Evolutionary conservation across 1,139 yeast species (phyloP).

Genomic region (Diutina neorugosa): DNA sequence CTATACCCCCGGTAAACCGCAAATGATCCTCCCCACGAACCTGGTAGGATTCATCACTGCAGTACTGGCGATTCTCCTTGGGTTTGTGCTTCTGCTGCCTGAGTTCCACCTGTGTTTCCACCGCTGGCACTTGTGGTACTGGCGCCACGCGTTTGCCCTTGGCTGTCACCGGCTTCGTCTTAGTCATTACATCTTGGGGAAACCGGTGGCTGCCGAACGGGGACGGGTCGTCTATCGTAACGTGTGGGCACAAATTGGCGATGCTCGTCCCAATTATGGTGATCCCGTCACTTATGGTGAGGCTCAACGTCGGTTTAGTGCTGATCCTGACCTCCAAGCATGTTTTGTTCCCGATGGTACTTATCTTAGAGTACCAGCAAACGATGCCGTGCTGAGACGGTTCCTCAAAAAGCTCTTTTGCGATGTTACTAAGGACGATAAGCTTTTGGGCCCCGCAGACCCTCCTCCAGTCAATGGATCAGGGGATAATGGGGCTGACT

Average conservation of each 20-base stretch:
- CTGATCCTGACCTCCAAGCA: slow-evolving; percentile 29
- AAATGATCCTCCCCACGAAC: slow-evolving; percentile 9
- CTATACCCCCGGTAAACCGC: slow-evolving; percentile 6
- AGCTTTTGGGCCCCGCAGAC: slow-evolving; percentile 22
- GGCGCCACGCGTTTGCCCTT: slow-evolving; percentile 59
- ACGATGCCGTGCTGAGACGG: slow-evolving; percentile 60
- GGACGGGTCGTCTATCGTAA: slow-evolving; percentile 57
- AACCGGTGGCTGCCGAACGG: slow-evolving; percentile 61
- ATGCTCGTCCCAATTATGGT: slow-evolving; percentile 43
- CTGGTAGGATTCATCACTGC: not conserved
- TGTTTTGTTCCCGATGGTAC: slow-evolving; percentile 68
- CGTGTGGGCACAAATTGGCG: slow-evolving; percentile 26
- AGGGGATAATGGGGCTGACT: slow-evolving; percentile 13
- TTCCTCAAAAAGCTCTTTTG: slow-evolving; percentile 59
- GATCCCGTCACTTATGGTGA: slow-evolving; percentile 42
- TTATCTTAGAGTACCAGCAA: slow-evolving; percentile 76
- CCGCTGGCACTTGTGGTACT: not conserved
- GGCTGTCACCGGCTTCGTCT: slow-evolving; percentile 50
- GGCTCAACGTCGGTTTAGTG: slow-evolving; percentile 31
- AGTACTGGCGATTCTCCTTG: not conserved
- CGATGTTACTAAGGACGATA: slow-evolving; percentile 73
- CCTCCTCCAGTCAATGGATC: not conserved
- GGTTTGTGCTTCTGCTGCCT: not conserved
- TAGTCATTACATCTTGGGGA: slow-evolving; percentile 67
- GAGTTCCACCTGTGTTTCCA: not conserved